Evolutionary conservation across 2,329 filamentous ascomycete genomes (phyloP), one percentile per base, ranked within the genome.

Genomic region (Ceratocystis harringtonii): DNA sequence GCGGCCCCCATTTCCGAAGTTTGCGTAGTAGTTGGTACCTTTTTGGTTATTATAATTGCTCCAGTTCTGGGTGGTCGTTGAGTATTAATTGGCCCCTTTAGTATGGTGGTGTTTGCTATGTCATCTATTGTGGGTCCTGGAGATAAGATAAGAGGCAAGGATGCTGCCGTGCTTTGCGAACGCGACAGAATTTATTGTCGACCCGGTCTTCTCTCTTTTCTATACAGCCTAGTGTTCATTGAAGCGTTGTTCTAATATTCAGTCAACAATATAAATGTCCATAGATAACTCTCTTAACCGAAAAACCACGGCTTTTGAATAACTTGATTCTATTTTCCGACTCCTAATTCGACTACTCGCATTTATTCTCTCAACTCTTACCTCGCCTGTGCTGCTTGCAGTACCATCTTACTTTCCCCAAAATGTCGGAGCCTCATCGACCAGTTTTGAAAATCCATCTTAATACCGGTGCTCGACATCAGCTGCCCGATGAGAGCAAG

Each of bases 391-490:
- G 48, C 22, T 25, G 52, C 52, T n/a, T 32, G 52, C 22, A 57
- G 25, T 15, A 8, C 2, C 28, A 19, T 17, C 17, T 8, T 36
- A 43, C 32, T 25, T 19, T 48, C 28, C 30, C 48, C 43, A 55
- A 41, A 58, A 67, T 67, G 66, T 63, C 67, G 12, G 64, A 65
- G 22, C 66, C 68, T 48, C 69, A 67, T 45, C 70, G 70, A 43
- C 70, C 70, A n/a, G 69, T 69, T 61, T 60, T 72, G 28, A 72
- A 71, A 67, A 68, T 72, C 8, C 71, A 68, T 62, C 66, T 71
- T 50, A 57, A 57, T 4, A 57, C 63, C n/a, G 55, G 28, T 8
- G 43, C 36, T 28, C 45, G 66, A 32, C 60, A 69, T 65, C 32
- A 67, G 41, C 50, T 65, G 15, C 50, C 67, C 5, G 67, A 69